Conservation (phyloP, 1,139 yeast genomes). For the Sugiyamaella sp. region DNA sequence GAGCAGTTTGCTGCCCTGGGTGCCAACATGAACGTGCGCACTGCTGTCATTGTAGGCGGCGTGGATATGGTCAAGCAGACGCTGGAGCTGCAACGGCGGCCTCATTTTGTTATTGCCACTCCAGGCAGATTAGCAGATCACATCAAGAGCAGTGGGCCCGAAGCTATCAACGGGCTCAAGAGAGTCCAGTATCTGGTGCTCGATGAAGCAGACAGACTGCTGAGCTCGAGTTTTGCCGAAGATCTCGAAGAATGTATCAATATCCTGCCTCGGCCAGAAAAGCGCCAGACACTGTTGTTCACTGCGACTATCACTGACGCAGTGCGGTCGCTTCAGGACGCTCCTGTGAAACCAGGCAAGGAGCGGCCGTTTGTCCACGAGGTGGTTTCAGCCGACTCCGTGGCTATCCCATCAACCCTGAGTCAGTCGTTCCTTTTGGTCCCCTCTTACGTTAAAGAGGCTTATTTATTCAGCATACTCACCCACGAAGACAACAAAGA, state of each 20-base stretch:
- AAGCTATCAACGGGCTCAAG: slow-evolving; percentile 75
- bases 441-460: slow-evolving; percentile 90
- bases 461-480: slow-evolving; percentile 73
- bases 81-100: slow-evolving; percentile 73
- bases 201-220: slow-evolving; percentile 94
- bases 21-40: slow-evolving; percentile 79
- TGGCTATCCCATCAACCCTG: slow-evolving; percentile 80
- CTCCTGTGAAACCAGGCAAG: slow-evolving; percentile 62
- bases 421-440: slow-evolving; percentile 55
- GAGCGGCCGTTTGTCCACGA: slow-evolving; percentile 78
- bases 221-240: slow-evolving; percentile 80
- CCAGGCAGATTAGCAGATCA: slow-evolving; percentile 98
- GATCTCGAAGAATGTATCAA: slow-evolving; percentile 72
- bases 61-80: slow-evolving; percentile 90
- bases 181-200: slow-evolving; percentile 79
- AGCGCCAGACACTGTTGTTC: slow-evolving; percentile 84
- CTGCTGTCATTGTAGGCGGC: slow-evolving; percentile 89
- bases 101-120: slow-evolving; percentile 95
- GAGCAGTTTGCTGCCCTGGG: slow-evolving; percentile 96
- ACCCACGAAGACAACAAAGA: slow-evolving; percentile 63
- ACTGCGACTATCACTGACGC: slow-evolving; percentile 97
- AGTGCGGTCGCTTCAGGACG: slow-evolving; percentile 76
- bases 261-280: slow-evolving; percentile 66
- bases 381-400: slow-evolving; percentile 63
- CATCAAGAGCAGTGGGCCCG: slow-evolving; percentile 85